Conservation (phyloP, 148 eudicot genomes). For the Dysphania ambrosioides region DNA sequence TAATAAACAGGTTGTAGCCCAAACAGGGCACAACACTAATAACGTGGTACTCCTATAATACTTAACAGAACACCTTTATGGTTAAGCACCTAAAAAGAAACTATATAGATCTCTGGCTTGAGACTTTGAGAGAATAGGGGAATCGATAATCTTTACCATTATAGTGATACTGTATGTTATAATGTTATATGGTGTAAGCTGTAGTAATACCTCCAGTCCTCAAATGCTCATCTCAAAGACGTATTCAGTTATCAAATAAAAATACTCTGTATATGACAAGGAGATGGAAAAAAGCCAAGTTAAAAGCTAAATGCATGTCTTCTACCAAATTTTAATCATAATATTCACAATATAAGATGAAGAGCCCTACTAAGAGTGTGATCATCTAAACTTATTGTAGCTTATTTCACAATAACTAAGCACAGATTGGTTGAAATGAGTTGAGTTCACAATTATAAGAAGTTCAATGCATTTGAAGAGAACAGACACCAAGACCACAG, state of each 20-base stretch:
- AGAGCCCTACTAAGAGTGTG: not conserved
- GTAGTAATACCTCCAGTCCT: not conserved
- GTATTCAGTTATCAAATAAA: no score
- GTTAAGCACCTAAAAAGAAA: not conserved
- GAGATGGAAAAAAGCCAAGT: not conserved
- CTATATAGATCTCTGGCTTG: not conserved
- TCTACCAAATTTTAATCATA: not conserved
- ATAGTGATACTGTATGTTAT: not conserved
- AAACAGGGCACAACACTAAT: not conserved
- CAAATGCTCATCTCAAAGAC: not conserved
- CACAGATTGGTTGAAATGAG: no score
- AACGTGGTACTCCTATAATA: not conserved
- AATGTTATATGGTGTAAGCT: no score
- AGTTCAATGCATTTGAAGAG: not conserved
- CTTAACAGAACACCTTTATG: not conserved
- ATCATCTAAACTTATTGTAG: not conserved
- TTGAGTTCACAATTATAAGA: not conserved
- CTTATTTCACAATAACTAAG: no score
- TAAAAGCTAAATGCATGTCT: not conserved
- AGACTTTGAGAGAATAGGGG: not conserved
- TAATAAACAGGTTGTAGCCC: not conserved
- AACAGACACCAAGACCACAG: not conserved
- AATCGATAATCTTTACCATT: not conserved
- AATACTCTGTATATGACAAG: not conserved
- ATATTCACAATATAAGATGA: not conserved